These are phyloP conservation scores for Polyporus arcularius DNA, from an alignment of 768 basidiomycete species.

Conservation along the genomic window DNA sequence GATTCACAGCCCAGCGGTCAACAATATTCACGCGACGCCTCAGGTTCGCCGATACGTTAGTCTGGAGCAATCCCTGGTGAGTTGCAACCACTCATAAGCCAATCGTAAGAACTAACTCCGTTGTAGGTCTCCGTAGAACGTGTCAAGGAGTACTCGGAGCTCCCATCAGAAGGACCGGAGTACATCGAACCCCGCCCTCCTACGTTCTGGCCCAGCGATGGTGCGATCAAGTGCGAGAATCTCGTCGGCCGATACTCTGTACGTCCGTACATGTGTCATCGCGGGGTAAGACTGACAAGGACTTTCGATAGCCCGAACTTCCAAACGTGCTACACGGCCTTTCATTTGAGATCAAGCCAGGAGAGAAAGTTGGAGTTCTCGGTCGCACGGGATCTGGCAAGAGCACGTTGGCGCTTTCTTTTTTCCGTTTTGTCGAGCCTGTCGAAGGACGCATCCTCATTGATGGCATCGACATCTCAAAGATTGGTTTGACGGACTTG, in stretches of 20 bases:
- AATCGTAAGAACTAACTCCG: neutral
- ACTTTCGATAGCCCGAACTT: slow-evolving; percentile 65
- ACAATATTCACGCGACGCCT: slow-evolving; percentile 1
- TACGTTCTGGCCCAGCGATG: slow-evolving; percentile 73
- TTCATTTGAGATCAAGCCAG: slow-evolving; percentile 69
- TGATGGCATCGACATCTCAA: slow-evolving; percentile 78
- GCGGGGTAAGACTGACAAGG: slow-evolving; percentile 11
- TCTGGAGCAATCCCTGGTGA: slow-evolving; percentile 90
- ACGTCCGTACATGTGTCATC: slow-evolving; percentile 29
- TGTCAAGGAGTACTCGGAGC: slow-evolving; percentile 87
- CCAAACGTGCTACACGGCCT: slow-evolving; percentile 83
- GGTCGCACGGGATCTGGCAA: slow-evolving; percentile 73
- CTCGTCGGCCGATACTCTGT: slow-evolving; percentile 81
- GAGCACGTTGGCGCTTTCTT: slow-evolving; percentile 79
- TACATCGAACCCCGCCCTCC: slow-evolving; percentile 85
- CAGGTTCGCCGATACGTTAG: slow-evolving; percentile 79
- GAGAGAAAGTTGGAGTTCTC: slow-evolving; percentile 80
- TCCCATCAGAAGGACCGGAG: slow-evolving; percentile 77
- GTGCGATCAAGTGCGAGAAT: slow-evolving; percentile 69
- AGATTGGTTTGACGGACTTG: slow-evolving; percentile 80
- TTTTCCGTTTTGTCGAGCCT: slow-evolving; percentile 92
- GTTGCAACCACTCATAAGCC: slow-evolving; percentile 10
- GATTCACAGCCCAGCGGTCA: neutral
- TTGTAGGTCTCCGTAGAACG: slow-evolving; percentile 79
- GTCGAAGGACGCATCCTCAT: slow-evolving; percentile 72